Evolutionary conservation across 106 monocot species (phyloP).

Genomic region (Acorus gramineus): DNA sequence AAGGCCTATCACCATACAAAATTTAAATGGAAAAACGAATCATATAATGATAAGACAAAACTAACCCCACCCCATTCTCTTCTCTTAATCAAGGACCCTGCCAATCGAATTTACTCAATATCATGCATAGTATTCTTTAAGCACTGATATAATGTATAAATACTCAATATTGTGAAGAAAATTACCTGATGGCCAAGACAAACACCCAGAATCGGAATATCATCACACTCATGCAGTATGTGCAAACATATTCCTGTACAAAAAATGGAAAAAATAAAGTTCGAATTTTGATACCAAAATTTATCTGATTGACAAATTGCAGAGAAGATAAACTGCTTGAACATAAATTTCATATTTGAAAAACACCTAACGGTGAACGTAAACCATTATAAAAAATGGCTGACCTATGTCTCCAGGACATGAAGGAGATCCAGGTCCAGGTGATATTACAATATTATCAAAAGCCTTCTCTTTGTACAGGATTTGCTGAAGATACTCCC

Average conservation of each 20-base stretch:
- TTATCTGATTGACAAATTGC: no score
- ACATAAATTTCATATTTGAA: no score
- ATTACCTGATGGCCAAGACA: constrained; percentile 96
- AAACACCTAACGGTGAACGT: no score
- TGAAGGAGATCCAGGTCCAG: constrained; percentile 87
- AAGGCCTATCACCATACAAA: constrained; percentile 40
- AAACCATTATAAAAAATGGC: no score
- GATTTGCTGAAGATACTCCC: constrained; percentile 33
- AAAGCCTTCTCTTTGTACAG: constrained; percentile 60
- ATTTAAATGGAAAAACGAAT: constrained; percentile 3
- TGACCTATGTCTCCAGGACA: constrained; percentile 69
- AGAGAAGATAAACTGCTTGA: no score
- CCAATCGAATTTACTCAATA: no score
- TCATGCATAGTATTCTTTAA: not conserved
- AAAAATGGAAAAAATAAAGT: not conserved
- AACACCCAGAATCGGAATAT: constrained; percentile 91
- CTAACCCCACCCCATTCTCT: not conserved
- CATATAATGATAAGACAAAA: not conserved
- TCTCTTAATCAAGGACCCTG: no score
- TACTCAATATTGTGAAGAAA: not conserved
- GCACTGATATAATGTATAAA: not conserved
- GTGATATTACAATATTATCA: constrained; percentile 97
- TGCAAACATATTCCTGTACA: constrained; percentile 65
- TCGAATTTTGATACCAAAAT: not conserved
- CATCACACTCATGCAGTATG: constrained; percentile 58